These are phyloP conservation scores for Rhizophagus sp. DNA, from an alignment of 192 early-diverging fungal species.

Conservation along the genomic window DNA sequence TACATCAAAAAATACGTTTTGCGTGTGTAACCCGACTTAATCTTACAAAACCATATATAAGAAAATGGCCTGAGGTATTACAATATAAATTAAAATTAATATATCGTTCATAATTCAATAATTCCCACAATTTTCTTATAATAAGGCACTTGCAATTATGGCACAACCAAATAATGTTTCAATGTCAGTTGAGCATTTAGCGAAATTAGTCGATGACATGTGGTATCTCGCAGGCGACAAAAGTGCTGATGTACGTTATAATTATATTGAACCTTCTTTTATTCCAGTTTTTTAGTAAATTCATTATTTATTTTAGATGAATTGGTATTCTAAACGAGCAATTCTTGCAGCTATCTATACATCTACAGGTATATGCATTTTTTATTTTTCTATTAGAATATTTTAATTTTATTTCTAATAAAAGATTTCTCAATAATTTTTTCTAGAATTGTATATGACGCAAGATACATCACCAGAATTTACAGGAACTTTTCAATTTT, in stretches of 20 bases:
- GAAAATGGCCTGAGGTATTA: constrained; percentile 75
- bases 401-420: not conserved
- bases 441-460: constrained; percentile 86
- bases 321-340: constrained; percentile 88
- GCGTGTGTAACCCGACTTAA: constrained; percentile 60
- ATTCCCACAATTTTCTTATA: constrained; percentile 37
- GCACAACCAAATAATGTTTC: constrained; percentile 77
- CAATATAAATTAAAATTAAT: constrained; percentile 24
- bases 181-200: constrained; percentile 67
- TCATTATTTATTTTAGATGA: constrained; percentile 56
- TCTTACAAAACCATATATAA: constrained; percentile 69
- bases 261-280: not conserved
- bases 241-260: constrained; percentile 66
- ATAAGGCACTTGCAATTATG: constrained; percentile 68
- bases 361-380: constrained; percentile 53
- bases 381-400: not conserved
- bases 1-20: constrained; percentile 24
- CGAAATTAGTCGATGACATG: constrained; percentile 77
- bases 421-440: not conserved
- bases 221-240: constrained; percentile 87
- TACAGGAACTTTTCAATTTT: constrained; percentile 73
- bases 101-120: constrained; percentile 32
- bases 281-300: not conserved
- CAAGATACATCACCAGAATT: constrained; percentile 79
- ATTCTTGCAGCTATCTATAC: constrained; percentile 82